These are phyloP conservation scores for Rhododendron molle DNA, from an alignment of 148 eudicot species.

Conservation along the genomic window DNA sequence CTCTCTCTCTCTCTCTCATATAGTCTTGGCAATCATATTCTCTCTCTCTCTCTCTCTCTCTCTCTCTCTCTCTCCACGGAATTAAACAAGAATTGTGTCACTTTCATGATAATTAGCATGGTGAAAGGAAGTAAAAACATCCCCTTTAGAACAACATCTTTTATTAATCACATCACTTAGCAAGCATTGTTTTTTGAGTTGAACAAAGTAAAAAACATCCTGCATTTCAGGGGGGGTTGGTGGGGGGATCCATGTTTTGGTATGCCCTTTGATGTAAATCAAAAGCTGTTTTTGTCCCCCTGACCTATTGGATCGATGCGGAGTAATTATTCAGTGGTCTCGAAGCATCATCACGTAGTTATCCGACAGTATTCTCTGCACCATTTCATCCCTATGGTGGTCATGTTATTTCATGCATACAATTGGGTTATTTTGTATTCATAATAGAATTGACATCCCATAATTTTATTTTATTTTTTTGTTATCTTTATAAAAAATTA, in stretches of 20 bases:
- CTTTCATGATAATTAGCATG: not conserved
- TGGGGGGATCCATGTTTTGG: not conserved
- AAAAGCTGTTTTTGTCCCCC: not conserved
- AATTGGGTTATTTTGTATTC: no score
- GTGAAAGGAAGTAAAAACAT: not conserved
- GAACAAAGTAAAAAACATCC: constrained; percentile 1
- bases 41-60: not conserved
- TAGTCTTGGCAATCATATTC: constrained; percentile 1
- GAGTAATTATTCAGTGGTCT: not conserved
- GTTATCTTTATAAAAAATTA: no score
- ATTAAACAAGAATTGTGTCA: not conserved
- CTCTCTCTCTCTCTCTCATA: not conserved
- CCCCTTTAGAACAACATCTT: not conserved
- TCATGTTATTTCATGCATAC: no score
- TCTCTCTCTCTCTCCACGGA: not conserved
- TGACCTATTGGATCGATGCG: not conserved
- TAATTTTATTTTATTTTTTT: no score
- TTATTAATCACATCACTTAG: not conserved
- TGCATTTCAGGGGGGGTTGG: constrained; percentile 11
- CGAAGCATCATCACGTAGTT: no score
- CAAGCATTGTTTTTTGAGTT: constrained; percentile 1
- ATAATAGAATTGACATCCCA: no score
- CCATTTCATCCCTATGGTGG: no score
- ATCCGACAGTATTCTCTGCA: no score
- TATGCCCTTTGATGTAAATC: not conserved